Base-by-base conservation (phyloP, 1,284 basidiomycete genomes). In the Cronartium quercuum region DNA sequence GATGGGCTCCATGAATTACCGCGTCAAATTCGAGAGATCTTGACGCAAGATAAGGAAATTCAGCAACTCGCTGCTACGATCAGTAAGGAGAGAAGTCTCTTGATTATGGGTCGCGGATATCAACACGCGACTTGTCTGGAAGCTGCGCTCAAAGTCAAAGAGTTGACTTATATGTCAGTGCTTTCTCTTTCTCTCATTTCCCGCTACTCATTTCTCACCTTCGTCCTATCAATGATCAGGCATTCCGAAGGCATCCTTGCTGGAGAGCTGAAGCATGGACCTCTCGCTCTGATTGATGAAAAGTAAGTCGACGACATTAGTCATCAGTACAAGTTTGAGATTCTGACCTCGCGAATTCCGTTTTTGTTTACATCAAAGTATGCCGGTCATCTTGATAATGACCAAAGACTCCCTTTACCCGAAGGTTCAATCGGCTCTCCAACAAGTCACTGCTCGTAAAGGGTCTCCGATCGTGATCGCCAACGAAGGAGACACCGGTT, bases 141-240 rank as follows among this genome's bases (percentile, higher is more conserved):
- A 83, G 96, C 94, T 77, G 96, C 96, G 1, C 85, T 99, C 79
- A 99, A 99, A 87, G 98, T 99, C 86, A 99, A 99, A 86, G 96
- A 98, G 86, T 58, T 71, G 35, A 89, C 87, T 75, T 71, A 71
- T 24, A 71, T 71, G 69, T 71, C 13, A 37, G 69, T 57, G 15
- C 24, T 55, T 13, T 24, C 51, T 51, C 60, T 40, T n/a, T 51
- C 51, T 42, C 37, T 35, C n/a, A 10, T 35, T 40, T n/a, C 57
- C 37, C 15, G 21, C 62, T 15, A 1, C 29, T 41, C 34, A 61
- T 24, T 70, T 21, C 60, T 40, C 18, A 37, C 13, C 24, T 35
- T 5, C 51, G 40, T 55, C 3, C 42, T 12, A 37, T 57, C 21
- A 21, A 42, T 18, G 6, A 83, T 81, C 78, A 83, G 83, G 82